These are phyloP conservation scores for Daedalea quercina DNA, from an alignment of 768 basidiomycete genomes.

Conservation along the genomic window DNA sequence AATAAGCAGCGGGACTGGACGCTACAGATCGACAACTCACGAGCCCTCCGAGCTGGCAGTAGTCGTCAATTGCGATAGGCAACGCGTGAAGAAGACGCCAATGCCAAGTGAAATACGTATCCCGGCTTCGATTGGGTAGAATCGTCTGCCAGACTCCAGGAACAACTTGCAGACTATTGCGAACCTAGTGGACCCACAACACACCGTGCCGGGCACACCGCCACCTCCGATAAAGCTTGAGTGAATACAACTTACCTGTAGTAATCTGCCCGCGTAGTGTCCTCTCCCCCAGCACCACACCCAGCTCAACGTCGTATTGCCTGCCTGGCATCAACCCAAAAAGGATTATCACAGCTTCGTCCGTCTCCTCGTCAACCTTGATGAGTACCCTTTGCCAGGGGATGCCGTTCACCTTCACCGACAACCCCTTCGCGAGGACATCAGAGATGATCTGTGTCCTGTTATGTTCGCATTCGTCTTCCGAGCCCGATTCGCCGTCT, in stretches of 20 bases:
- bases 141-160: too few relatives aligned
- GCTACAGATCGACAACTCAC: too few relatives aligned
- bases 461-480: conserved; percentile 26
- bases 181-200: too few relatives aligned
- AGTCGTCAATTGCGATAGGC: too few relatives aligned
- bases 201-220: too few relatives aligned
- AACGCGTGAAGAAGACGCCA: too few relatives aligned
- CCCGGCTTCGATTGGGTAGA: too few relatives aligned
- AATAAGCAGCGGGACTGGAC: too few relatives aligned
- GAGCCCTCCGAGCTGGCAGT: too few relatives aligned
- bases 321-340: conserved; percentile 85
- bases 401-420: conserved; percentile 73
- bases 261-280: conserved; percentile 57
- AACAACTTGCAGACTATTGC: too few relatives aligned
- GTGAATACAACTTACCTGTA: conserved; percentile 31
- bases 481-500: conserved; percentile 12
- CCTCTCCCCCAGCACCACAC: conserved; percentile 57
- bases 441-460: conserved; percentile 45
- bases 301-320: conserved; percentile 87
- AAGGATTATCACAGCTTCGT: conserved; percentile 88
- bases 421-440: conserved; percentile 65
- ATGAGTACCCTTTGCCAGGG: conserved; percentile 78
- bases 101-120: too few relatives aligned
- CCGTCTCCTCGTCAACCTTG: conserved; percentile 70
- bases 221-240: too few relatives aligned